Evolutionary conservation across 345 rosid genomes (phyloP).

Genomic region (Citrus medica): DNA sequence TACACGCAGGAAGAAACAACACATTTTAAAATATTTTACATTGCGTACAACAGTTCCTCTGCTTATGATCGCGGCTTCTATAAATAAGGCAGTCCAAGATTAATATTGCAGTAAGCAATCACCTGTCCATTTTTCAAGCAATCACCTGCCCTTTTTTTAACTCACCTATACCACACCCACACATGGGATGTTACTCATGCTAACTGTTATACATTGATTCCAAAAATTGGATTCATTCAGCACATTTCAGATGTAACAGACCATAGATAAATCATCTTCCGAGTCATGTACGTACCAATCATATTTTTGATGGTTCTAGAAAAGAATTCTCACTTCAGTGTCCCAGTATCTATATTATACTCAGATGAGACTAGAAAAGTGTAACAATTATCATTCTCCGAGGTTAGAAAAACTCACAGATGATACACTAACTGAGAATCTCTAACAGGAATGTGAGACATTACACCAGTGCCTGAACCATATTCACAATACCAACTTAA

Average conservation of each 20-base stretch:
- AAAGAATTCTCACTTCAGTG: neutral
- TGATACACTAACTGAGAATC: slow-evolving; percentile 44
- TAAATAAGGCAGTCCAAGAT: neutral
- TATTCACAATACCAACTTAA: slow-evolving; percentile 44
- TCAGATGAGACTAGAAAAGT: slow-evolving; percentile 7
- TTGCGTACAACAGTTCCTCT: neutral
- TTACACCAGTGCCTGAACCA: slow-evolving; percentile 63
- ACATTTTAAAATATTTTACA: neutral
- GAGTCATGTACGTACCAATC: neutral
- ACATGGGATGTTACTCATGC: neutral
- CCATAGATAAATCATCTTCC: neutral
- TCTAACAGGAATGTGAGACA: slow-evolving; percentile 51
- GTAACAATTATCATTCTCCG: slow-evolving; percentile 26
- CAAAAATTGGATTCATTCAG: neutral
- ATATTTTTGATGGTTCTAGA: neutral
- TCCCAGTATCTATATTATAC: neutral
- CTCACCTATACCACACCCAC: neutral
- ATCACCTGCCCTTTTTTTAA: neutral
- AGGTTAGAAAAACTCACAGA: slow-evolving; percentile 58
- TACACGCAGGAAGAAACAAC: neutral
- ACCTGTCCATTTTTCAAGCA: neutral
- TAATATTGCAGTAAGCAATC: neutral
- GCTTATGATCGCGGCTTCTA: no score
- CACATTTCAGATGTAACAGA: neutral
- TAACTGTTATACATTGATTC: neutral